phyloP scores from a whole-genome alignment of 1,284 basidiomycete genomes.

The Pyrrhoderma lamaoense region DNA sequence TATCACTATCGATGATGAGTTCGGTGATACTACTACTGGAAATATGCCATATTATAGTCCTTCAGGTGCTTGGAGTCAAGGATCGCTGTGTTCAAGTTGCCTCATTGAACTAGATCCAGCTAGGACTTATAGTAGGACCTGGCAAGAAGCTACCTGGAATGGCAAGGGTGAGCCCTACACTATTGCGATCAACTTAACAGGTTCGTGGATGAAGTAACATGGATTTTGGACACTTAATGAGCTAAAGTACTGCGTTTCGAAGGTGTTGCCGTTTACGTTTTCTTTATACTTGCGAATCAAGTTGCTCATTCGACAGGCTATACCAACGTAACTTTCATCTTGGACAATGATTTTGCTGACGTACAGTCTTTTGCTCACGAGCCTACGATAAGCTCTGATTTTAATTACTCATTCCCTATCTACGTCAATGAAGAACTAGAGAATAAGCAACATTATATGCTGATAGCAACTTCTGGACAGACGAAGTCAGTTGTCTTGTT shows the following conservation, averaged over 20 bases:
- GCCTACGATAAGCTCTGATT: not conserved
- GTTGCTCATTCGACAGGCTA: not conserved
- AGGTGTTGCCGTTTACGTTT: conserved; percentile 4
- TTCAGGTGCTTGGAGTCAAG: not conserved
- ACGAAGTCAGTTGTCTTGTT: not conserved
- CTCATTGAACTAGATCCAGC: not conserved
- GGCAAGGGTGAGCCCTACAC: not conserved
- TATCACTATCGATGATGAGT: not conserved
- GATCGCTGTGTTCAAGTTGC: not conserved
- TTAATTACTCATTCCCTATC: not conserved
- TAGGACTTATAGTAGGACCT: not conserved
- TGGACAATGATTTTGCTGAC: not conserved
- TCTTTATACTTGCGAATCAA: conserved; percentile 2
- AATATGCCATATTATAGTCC: not conserved
- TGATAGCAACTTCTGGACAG: not conserved
- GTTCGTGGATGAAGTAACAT: not conserved
- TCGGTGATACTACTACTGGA: not conserved
- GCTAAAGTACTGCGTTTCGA: too few relatives aligned
- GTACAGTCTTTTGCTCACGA: not conserved
- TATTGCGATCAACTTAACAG: not conserved
- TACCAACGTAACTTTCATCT: not conserved
- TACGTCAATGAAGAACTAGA: not conserved
- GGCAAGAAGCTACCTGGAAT: not conserved
- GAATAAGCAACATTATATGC: not conserved
- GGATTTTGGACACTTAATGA: too few relatives aligned